These are phyloP conservation scores for Glycine latifolia DNA, from an alignment of 306 rosid genomes.

Conservation along the genomic window DNA sequence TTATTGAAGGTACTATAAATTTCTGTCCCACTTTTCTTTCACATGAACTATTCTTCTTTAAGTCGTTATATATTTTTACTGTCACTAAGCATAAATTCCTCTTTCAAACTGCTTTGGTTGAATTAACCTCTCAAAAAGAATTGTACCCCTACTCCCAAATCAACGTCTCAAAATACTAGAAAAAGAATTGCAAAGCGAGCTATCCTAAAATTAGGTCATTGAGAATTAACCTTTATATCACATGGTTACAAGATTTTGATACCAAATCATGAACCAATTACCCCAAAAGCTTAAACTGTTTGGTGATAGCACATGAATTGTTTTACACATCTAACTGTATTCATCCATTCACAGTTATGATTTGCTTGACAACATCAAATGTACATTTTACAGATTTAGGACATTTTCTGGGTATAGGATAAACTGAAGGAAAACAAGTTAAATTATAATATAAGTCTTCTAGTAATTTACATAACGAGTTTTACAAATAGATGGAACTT, in stretches of 20 bases:
- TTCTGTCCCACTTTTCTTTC: slow-evolving; percentile 38
- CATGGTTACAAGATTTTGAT: not conserved
- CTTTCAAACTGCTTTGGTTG: slow-evolving; percentile 9
- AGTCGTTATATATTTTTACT: not conserved
- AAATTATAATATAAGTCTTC: not conserved
- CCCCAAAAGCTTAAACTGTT: not conserved
- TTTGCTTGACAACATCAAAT: not conserved
- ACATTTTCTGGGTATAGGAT: not conserved
- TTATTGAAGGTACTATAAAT: slow-evolving; percentile 78
- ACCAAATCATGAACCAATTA: not conserved
- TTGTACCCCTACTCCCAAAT: not conserved
- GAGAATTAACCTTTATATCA: not conserved
- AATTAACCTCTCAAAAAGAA: not conserved
- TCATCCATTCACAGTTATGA: not conserved
- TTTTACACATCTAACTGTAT: not conserved
- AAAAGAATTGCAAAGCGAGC: not conserved
- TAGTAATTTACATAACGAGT: not conserved
- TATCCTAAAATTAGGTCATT: not conserved
- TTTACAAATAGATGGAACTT: not conserved
- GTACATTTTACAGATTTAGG: not conserved
- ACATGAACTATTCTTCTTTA: slow-evolving; percentile 13
- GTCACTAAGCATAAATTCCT: slow-evolving; percentile 15
- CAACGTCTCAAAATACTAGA: not conserved
- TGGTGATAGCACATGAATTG: not conserved
- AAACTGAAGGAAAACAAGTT: not conserved